These are phyloP conservation scores for Zarea fungicola DNA, from an alignment of 2,329 filamentous ascomycete genomes.

Conservation along the genomic window DNA sequence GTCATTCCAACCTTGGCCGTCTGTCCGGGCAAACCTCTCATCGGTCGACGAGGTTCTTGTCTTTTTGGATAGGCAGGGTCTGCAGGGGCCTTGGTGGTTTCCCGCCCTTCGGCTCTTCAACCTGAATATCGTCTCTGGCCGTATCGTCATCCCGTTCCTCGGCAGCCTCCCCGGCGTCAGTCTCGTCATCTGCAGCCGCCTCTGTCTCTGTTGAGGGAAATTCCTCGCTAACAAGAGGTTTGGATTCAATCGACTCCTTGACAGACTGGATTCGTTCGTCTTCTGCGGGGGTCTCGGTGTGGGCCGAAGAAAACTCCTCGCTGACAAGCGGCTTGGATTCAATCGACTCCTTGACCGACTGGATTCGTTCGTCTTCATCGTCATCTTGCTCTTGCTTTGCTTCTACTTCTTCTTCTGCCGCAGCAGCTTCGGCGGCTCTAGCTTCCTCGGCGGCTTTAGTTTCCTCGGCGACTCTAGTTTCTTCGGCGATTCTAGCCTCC, in stretches of 20 bases:
- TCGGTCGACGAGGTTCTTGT: constrained; percentile 2
- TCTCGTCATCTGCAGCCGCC: no score
- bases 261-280: constrained; percentile 15
- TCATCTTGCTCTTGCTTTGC: no score
- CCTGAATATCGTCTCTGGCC: no score
- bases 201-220: neutral
- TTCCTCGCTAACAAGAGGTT: constrained; percentile 4
- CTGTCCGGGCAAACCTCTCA: no score
- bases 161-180: no score
- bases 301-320: constrained; percentile 25
- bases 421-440: constrained; percentile 13
- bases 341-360: neutral
- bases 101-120: no score
- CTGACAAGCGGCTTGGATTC: constrained; percentile 20
- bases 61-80: no score
- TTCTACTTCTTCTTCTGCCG: no score
- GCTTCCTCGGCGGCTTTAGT: no score
- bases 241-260: constrained; percentile 16
- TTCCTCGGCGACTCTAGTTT: constrained; percentile 15
- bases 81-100: no score
- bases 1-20: no score
- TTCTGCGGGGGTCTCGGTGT: constrained; percentile 15
- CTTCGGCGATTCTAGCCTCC: constrained; percentile 18
- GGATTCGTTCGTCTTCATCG: constrained; percentile 14
- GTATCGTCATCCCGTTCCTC: no score